phyloP scores from a whole-genome alignment of 495 filamentous ascomycete genomes.

The Pseudevernia furfuracea region DNA sequence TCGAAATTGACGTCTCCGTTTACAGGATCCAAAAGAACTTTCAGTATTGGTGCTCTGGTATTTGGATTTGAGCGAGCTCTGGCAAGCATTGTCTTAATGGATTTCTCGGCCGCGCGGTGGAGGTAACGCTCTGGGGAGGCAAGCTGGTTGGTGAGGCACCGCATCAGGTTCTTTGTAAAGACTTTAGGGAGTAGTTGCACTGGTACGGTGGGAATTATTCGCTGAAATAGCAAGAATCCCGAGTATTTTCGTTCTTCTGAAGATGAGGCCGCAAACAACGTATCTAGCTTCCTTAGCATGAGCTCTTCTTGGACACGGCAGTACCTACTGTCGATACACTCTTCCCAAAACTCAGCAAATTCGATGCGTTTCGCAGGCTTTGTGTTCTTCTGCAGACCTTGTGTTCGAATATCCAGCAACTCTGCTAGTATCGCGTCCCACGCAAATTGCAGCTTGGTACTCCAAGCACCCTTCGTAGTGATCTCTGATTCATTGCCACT shows the following conservation, averaged over 20 bases:
- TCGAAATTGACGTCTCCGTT: constrained; percentile 75
- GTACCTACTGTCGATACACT: constrained; percentile 72
- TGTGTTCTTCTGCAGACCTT: constrained; percentile 27
- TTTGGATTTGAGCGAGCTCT: constrained; percentile 58
- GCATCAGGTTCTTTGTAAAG: constrained; percentile 76
- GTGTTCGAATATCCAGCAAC: constrained; percentile 29
- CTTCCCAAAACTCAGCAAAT: constrained; percentile 80
- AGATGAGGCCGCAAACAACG: constrained; percentile 68
- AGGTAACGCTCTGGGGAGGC: constrained; percentile 77
- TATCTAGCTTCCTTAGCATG: constrained; percentile 43
- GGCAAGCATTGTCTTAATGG: constrained; percentile 57
- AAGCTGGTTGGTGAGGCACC: constrained; percentile 80
- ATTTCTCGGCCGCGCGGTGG: constrained; percentile 68
- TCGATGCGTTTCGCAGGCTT: constrained; percentile 33
- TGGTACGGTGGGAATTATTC: constrained; percentile 50
- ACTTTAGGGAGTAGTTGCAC: constrained; percentile 44
- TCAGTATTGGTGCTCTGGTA: constrained; percentile 51
- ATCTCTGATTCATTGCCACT: constrained; percentile 34
- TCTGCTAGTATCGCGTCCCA: constrained; percentile 68
- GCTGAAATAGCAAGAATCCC: constrained; percentile 79
- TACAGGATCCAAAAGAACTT: constrained; percentile 53
- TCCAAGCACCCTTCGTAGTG: constrained; percentile 58
- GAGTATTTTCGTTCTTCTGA: constrained; percentile 84
- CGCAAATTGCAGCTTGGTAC: constrained; percentile 73
- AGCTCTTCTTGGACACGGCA: constrained; percentile 4